Percentiles rank a stretch among this genome's conserved stretches.
These are phyloP conservation scores for Solanum hybrid DNA, from an alignment of 305 asterid species.

Conservation along the genomic window DNA sequence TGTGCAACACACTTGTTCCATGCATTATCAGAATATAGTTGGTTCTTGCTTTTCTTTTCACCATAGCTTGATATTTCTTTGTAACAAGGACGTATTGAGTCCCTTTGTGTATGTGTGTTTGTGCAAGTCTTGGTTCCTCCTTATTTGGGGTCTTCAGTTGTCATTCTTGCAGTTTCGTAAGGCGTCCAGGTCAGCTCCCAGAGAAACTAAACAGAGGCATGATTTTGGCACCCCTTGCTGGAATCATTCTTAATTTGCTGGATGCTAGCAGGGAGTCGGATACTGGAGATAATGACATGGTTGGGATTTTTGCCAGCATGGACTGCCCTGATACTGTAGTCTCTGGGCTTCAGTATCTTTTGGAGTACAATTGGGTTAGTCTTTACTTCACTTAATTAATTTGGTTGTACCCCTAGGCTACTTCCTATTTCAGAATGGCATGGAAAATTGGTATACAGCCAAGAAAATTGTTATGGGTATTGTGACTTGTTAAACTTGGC, in stretches of 20 bases:
- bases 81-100: not conserved
- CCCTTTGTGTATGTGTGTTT: not conserved
- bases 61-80: not conserved
- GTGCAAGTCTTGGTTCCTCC: not conserved
- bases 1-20: not conserved
- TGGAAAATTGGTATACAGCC: not conserved
- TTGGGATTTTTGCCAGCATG: conserved; percentile 74
- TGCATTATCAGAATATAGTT: conserved; percentile 3
- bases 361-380: conserved; percentile 82
- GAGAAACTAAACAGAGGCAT: conserved; percentile 77
- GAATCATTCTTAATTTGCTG: conserved; percentile 72
- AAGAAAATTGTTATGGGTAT: not conserved
- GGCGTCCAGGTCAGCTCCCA: conserved; percentile 68
- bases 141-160: not conserved
- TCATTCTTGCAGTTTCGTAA: conserved; percentile 43
- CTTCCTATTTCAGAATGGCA: not conserved
- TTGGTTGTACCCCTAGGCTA: not conserved
- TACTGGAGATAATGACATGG: conserved; percentile 47
- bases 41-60: not conserved
- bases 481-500: not conserved
- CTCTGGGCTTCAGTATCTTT: conserved; percentile 67
- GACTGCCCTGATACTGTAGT: conserved; percentile 71
- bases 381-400: not conserved
- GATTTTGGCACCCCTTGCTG: conserved; percentile 90
- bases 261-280: conserved; percentile 42